Conservation (phyloP, 1,139 yeast genomes). For the Scheffersomyces insectosa region DNA sequence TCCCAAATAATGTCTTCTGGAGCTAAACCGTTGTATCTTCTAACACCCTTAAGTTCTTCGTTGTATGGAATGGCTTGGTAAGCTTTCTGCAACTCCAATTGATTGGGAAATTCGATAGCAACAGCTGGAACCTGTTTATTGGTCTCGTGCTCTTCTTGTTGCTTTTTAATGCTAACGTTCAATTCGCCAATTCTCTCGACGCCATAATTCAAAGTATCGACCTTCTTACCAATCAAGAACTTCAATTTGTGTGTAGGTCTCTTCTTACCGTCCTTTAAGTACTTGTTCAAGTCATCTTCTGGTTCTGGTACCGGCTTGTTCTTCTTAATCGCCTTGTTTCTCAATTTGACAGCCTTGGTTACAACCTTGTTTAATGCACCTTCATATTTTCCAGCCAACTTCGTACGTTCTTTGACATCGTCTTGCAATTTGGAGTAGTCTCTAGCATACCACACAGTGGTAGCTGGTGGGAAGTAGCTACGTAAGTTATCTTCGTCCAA, state of each 20-base stretch:
- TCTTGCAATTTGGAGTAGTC: constrained; percentile 54
- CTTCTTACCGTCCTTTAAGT: constrained; percentile 58
- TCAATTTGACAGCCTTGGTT: constrained; percentile 55
- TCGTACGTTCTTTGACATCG: constrained; percentile 55
- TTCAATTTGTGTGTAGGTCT: constrained; percentile 67
- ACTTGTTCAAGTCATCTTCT: constrained; percentile 55
- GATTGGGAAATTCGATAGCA: constrained; percentile 83
- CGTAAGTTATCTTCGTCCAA: constrained; percentile 54
- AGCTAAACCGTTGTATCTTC: constrained; percentile 58
- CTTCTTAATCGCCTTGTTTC: constrained; percentile 58
- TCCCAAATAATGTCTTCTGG: constrained; percentile 88
- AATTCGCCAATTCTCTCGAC: constrained; percentile 66
- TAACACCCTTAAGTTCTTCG: constrained; percentile 60
- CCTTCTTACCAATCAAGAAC: constrained; percentile 71
- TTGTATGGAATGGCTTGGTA: constrained; percentile 75
- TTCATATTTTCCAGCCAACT: constrained; percentile 59
- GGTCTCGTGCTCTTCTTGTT: constrained; percentile 52
- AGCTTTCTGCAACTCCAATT: constrained; percentile 88
- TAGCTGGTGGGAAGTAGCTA: constrained; percentile 59
- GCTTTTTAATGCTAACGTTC: constrained; percentile 60
- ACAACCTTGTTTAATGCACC: constrained; percentile 56
- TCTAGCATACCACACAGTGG: constrained; percentile 63
- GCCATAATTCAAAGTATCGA: constrained; percentile 76
- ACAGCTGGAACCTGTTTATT: constrained; percentile 66
- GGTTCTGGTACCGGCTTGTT: constrained; percentile 54